Percentiles rank a stretch among this genome's conserved stretches.
Evolutionary conservation across 2,329 filamentous ascomycete genomes (phyloP).

Genomic region (Fusarium chuoi): DNA sequence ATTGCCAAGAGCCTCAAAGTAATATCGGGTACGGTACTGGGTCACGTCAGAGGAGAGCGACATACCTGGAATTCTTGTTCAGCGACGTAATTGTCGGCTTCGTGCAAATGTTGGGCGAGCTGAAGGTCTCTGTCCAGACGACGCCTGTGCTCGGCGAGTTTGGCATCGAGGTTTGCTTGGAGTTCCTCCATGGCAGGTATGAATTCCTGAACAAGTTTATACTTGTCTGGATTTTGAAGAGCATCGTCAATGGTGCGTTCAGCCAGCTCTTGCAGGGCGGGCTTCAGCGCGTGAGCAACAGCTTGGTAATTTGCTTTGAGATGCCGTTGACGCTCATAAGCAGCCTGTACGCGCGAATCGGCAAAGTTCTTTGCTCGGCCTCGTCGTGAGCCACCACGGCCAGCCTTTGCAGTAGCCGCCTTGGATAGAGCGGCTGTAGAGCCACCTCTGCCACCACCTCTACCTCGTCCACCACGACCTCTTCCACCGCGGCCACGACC

Average conservation of each 20-base stretch:
- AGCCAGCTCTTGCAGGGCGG: slow-evolving; percentile 72
- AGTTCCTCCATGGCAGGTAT: slow-evolving; percentile 62
- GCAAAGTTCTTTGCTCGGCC: slow-evolving; percentile 67
- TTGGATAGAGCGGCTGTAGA: slow-evolving; percentile 48
- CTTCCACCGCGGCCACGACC: slow-evolving; percentile 50
- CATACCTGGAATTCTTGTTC: slow-evolving; percentile 53
- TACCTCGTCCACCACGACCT: slow-evolving; percentile 46
- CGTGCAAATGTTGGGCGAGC: slow-evolving; percentile 53
- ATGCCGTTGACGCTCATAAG: slow-evolving; percentile 72
- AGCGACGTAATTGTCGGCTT: slow-evolving; percentile 48
- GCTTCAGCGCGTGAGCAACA: slow-evolving; percentile 71
- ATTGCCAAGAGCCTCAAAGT: slow-evolving; percentile 33
- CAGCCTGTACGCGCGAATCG: slow-evolving; percentile 64
- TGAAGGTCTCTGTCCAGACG: slow-evolving; percentile 50
- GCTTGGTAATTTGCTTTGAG: slow-evolving; percentile 73
- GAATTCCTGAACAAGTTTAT: slow-evolving; percentile 66
- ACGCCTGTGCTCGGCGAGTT: slow-evolving; percentile 46
- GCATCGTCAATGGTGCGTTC: slow-evolving; percentile 68
- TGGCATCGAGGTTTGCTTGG: slow-evolving; percentile 45
- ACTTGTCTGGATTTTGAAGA: slow-evolving; percentile 61
- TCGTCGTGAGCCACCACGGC: slow-evolving; percentile 54
- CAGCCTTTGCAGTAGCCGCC: slow-evolving; percentile 50
- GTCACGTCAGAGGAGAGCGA: slow-evolving; percentile 29
- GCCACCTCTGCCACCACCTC: slow-evolving; percentile 46
- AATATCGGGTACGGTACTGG: slow-evolving; percentile 35